These are phyloP conservation scores for Lactarius trivialis DNA, from an alignment of 768 basidiomycete genomes.

Conservation along the genomic window DNA sequence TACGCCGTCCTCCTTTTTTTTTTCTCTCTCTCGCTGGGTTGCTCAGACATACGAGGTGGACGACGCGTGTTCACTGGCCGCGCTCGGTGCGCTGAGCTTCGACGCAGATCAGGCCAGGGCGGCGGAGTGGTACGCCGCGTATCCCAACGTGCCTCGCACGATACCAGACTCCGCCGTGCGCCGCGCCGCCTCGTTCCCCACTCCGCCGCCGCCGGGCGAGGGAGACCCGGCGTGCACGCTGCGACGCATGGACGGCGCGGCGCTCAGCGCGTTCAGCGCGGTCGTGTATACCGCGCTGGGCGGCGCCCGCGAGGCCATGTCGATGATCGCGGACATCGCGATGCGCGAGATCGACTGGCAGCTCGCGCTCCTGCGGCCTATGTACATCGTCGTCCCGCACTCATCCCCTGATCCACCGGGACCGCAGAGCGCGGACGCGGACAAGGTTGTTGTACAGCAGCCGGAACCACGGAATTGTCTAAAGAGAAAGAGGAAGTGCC, in stretches of 20 bases:
- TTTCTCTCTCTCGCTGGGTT: no score
- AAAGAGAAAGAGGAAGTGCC: neutral
- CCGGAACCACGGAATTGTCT: neutral
- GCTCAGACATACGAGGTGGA: constrained; percentile 8
- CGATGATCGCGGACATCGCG: neutral
- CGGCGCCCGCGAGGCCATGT: neutral
- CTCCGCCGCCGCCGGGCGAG: neutral
- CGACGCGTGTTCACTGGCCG: constrained; percentile 18
- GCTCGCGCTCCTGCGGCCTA: neutral
- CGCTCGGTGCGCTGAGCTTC: constrained; percentile 15
- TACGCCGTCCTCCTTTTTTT: constrained; percentile 6
- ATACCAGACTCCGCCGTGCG: neutral
- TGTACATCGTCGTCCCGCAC: neutral
- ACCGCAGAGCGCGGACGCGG: neutral
- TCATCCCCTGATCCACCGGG: no score
- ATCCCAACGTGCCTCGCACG: neutral
- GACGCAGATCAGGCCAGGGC: constrained; percentile 12
- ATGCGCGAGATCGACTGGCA: constrained; percentile 17
- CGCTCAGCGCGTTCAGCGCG: constrained; percentile 7
- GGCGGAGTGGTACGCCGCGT: constrained; percentile 8
- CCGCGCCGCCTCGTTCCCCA: neutral
- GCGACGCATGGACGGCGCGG: neutral
- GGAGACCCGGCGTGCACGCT: neutral
- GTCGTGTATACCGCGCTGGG: constrained; percentile 3
- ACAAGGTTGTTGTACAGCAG: neutral